These are phyloP conservation scores for Lactarius sanguifluus DNA, from an alignment of 768 basidiomycete genomes.

Conservation along the genomic window DNA sequence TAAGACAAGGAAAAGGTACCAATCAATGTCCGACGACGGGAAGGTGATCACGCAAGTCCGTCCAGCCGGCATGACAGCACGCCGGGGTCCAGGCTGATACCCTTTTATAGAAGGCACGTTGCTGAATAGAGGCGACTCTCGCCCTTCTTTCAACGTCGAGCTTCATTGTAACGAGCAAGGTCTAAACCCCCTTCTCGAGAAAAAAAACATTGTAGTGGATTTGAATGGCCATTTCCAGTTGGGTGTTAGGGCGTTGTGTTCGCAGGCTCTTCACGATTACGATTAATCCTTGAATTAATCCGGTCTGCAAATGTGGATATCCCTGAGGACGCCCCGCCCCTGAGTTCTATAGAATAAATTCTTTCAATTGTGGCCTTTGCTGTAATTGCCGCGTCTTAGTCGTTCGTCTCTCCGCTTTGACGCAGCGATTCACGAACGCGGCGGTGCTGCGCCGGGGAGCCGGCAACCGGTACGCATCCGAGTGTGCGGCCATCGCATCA, in stretches of 20 bases:
- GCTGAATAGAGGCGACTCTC: not conserved
- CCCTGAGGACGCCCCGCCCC: not conserved
- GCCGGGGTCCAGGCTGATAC: not conserved
- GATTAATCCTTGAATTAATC: too few relatives aligned
- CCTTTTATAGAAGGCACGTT: slow-evolving; percentile 1
- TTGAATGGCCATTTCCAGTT: not conserved
- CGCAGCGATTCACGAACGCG: not conserved
- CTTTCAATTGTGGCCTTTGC: not conserved
- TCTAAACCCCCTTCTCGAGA: not conserved
- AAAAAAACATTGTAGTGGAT: not conserved
- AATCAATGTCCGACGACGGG: not conserved
- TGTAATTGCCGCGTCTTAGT: not conserved
- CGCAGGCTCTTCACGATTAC: too few relatives aligned
- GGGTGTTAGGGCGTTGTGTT: not conserved
- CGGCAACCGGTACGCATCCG: slow-evolving; percentile 2
- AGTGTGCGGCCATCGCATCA: not conserved
- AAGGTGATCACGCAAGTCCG: not conserved
- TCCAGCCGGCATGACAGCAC: slow-evolving; percentile 1
- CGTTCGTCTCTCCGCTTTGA: slow-evolving; percentile 7
- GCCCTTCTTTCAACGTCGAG: not conserved
- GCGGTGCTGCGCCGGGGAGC: slow-evolving; percentile 15
- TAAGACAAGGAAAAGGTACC: slow-evolving; percentile 10
- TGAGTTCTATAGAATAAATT: not conserved
- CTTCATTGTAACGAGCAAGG: not conserved
- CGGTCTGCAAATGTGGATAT: not conserved